Evolutionary conservation across 768 basidiomycete species (phyloP).

Genomic region (Trametes cingulata): DNA sequence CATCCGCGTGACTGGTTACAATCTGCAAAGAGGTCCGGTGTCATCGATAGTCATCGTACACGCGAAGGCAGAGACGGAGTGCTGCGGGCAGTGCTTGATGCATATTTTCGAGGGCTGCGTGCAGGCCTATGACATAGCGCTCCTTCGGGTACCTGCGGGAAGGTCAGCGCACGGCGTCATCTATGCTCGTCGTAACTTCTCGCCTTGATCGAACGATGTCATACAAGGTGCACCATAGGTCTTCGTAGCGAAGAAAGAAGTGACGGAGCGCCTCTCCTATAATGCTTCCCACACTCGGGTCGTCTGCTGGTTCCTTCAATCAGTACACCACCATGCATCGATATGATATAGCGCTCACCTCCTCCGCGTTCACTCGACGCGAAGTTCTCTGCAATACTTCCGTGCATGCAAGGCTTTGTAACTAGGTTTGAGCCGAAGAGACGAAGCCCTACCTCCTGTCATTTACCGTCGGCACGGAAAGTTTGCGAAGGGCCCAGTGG

Average conservation of each 20-base stretch:
- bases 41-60: background rate
- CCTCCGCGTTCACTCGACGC: background rate
- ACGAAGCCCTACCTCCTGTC: conserved; percentile 6
- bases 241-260: conserved; percentile 12
- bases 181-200: background rate
- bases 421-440: background rate
- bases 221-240: conserved; percentile 1
- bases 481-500: conserved; percentile 15
- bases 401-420: background rate
- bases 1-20: background rate
- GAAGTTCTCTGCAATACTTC: background rate
- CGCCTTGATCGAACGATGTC: conserved; percentile 16
- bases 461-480: background rate
- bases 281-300: background rate
- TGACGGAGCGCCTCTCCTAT: background rate
- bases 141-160: conserved; percentile 14
- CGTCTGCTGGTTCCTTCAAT: conserved; percentile 1
- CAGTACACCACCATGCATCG: background rate
- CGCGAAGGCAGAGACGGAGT: conserved; percentile 5
- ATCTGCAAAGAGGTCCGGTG: background rate
- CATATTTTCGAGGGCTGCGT: conserved; percentile 3
- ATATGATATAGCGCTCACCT: conserved; percentile 3
- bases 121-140: conserved; percentile 7
- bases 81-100: conserved; percentile 1
- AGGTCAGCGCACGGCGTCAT: background rate